Conservation (phyloP, 441 rosid genomes). For the Populus hybrid region DNA sequence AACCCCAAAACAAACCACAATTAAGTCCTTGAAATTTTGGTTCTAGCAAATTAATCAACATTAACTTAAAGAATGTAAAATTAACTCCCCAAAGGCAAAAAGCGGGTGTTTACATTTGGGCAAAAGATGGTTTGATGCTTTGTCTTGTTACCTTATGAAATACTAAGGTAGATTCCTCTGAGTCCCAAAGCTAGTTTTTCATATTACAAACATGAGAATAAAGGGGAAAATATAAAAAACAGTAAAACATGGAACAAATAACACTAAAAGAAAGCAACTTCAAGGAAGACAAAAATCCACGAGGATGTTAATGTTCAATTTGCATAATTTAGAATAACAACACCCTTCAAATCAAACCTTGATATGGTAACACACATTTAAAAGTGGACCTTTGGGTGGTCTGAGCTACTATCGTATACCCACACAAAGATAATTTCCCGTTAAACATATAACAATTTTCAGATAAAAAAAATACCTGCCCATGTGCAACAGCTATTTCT, state of each 20-base stretch:
- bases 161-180: background rate
- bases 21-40: background rate
- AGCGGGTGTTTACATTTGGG: background rate
- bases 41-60: background rate
- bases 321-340: background rate
- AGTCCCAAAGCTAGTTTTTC: background rate
- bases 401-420: background rate
- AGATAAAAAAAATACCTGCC: constrained; percentile 54
- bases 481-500: constrained; percentile 93
- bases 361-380: background rate
- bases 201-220: background rate
- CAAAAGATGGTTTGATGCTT: background rate
- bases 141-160: background rate
- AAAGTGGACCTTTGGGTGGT: constrained; percentile 3
- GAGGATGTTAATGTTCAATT: background rate
- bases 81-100: background rate
- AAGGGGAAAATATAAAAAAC: background rate
- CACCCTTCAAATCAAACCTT: background rate
- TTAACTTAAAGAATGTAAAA: background rate
- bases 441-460: background rate
- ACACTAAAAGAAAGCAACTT: background rate
- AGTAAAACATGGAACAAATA: background rate
- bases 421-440: background rate
- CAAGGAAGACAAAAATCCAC: background rate
- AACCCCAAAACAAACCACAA: background rate